Conservation (phyloP, 352 stramenopile genomes). For the Phytophthora europaea region DNA sequence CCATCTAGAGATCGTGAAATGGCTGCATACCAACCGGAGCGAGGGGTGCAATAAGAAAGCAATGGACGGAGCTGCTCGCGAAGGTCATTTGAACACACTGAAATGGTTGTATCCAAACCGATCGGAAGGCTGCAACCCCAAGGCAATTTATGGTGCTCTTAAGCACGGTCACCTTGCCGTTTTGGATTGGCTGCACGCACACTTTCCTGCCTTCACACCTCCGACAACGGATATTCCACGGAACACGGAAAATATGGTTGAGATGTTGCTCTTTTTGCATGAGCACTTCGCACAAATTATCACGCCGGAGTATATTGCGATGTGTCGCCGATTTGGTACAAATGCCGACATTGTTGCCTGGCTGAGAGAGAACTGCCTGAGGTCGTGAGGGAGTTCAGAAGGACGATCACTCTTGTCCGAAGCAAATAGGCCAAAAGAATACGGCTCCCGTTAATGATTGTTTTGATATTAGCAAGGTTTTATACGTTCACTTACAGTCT, state of each 20-base stretch:
- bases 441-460: too few species aligned
- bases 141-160: background rate
- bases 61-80: background rate
- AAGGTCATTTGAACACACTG: background rate
- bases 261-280: background rate
- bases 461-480: too few species aligned
- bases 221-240: background rate
- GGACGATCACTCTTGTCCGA: too few species aligned
- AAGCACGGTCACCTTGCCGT: background rate
- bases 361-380: background rate
- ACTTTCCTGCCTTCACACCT: background rate
- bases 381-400: background rate
- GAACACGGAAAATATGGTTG: background rate
- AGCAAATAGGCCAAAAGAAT: too few species aligned
- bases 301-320: background rate
- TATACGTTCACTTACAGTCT: too few species aligned
- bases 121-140: background rate
- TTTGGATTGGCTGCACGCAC: background rate
- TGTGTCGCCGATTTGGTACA: background rate
- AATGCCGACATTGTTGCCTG: background rate
- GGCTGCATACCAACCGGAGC: conserved; percentile 1
- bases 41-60: background rate
- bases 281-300: background rate
- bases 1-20: conserved; percentile 1
- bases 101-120: background rate